Evolutionary conservation across 257 asterid genomes (phyloP).

Genomic region (Solanum chilense): DNA sequence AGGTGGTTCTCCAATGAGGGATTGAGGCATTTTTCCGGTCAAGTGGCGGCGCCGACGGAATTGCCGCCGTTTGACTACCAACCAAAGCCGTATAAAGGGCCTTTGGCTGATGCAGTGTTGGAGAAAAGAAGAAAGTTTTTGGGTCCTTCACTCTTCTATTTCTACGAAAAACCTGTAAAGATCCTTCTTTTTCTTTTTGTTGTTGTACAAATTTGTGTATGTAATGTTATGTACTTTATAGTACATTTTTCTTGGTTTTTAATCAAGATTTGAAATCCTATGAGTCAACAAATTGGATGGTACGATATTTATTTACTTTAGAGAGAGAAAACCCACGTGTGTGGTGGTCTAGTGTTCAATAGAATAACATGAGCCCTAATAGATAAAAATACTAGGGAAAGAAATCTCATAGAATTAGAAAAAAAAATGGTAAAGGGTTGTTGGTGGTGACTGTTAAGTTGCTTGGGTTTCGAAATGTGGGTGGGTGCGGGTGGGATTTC

Average conservation of each 20-base stretch:
- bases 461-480: background rate
- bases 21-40: background rate
- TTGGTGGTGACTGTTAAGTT: background rate
- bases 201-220: background rate
- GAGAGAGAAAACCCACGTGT: background rate
- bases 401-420: background rate
- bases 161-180: constrained; percentile 80
- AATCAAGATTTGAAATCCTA: background rate
- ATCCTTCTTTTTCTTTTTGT: background rate
- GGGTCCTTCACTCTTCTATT: constrained; percentile 86
- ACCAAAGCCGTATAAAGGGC: constrained; percentile 75
- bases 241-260: background rate
- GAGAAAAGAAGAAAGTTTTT: constrained; percentile 63
- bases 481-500: background rate
- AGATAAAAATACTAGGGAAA: background rate
- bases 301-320: background rate
- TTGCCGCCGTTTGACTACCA: constrained; percentile 64
- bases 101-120: constrained; percentile 60
- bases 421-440: background rate
- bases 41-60: constrained; percentile 33
- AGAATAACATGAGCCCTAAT: background rate
- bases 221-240: background rate
- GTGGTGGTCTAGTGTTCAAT: background rate
- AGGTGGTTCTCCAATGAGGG: background rate
- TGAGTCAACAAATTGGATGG: background rate